A percentile compares a stretch with the other conserved stretches of the same genome.
Conservation (phyloP, 2,329 filamentous ascomycete genomes). For the Madurella mycetomatis region DNA sequence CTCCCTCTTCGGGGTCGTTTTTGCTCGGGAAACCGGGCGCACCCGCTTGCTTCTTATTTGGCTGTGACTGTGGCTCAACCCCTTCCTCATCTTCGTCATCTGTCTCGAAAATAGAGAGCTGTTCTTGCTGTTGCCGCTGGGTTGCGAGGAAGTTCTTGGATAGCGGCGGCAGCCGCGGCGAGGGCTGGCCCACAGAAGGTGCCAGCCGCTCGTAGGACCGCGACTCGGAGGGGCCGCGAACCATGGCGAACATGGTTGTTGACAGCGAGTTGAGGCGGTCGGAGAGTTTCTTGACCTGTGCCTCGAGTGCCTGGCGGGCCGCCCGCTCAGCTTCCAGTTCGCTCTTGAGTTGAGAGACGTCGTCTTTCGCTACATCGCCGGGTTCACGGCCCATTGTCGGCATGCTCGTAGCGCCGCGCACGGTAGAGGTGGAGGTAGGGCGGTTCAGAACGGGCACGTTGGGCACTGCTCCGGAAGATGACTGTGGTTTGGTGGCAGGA, state of each 20-base stretch:
- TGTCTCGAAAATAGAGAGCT: constrained; percentile 29
- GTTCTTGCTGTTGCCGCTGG: constrained; percentile 14
- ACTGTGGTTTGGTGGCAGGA: constrained; percentile 28
- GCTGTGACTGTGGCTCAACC: constrained; percentile 11
- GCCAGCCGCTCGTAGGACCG: constrained; percentile 28
- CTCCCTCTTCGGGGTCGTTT: constrained; percentile 21
- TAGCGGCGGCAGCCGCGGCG: constrained; percentile 15
- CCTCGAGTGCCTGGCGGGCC: constrained; percentile 52
- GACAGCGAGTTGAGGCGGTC: constrained; percentile 47
- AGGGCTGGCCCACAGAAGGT: constrained; percentile 8
- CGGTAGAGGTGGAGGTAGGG: constrained; percentile 43
- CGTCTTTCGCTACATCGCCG: background rate
- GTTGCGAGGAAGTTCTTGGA: constrained; percentile 14
- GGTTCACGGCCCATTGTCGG: constrained; percentile 37
- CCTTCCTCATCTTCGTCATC: constrained; percentile 38
- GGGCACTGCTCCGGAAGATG: constrained; percentile 23
- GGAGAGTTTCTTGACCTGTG: constrained; percentile 50
- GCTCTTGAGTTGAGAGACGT: constrained; percentile 26
- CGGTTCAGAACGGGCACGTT: constrained; percentile 25
- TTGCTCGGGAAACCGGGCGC: background rate
- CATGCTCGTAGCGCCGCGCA: constrained; percentile 45
- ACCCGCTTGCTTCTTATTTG: background rate
- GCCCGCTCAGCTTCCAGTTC: constrained; percentile 55
- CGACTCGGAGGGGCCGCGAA: constrained; percentile 34
- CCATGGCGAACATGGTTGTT: constrained; percentile 37